Base-by-base conservation (phyloP, 768 basidiomycete species). In the Tulasnella sp. region DNA sequence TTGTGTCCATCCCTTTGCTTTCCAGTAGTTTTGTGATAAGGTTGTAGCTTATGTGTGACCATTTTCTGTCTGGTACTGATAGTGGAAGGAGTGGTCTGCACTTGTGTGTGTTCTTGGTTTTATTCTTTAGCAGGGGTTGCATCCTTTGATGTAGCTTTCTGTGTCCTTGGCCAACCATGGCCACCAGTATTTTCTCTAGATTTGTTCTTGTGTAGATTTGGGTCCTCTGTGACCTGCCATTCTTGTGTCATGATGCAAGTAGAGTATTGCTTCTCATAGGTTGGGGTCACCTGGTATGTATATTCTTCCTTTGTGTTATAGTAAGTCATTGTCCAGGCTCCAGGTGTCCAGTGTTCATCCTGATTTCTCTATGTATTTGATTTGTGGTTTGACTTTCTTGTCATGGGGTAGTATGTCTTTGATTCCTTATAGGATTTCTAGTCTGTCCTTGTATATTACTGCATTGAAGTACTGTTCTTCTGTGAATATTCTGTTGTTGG, bases 41-140 rank as follows among this genome's bases (percentile, higher is more conserved):
- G 44, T 72, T 68, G 63, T 69, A 67, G 0, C 64, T 58, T 9
- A 72, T 61, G 4, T 62, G 55, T 8, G 11, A 4, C 71, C 71
- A 72, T 0, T 68, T 68, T 21, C 48, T 21, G 4, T 29, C 5
- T 1, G 71, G 68, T 0, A 65, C 44, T 0, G 65, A 62, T 11
- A 71, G 61, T 0, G 67, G 60, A n/a, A 63, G 23, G 0, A 72
- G 64, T 2, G 49, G 15, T 0, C 70, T 70, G 27, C 56, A 62
- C 0, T 63, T 8, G 48, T 26, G 11, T 63, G 55, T 3, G 55
- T 51, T 1, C 23, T 24, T 0, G 56, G 10, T 43, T 70, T 70
- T 24, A 42, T 51, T 11, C 62, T 51, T 41, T 61, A 50, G 59
- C 69, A 70, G 3, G 38, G 24, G 1, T 67, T 60, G 58, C 70